Percentiles rank a stretch among this genome's conserved stretches.
Evolutionary conservation across 140 eudicot species (phyloP).

Genomic region (Erigeron philadelphicus): DNA sequence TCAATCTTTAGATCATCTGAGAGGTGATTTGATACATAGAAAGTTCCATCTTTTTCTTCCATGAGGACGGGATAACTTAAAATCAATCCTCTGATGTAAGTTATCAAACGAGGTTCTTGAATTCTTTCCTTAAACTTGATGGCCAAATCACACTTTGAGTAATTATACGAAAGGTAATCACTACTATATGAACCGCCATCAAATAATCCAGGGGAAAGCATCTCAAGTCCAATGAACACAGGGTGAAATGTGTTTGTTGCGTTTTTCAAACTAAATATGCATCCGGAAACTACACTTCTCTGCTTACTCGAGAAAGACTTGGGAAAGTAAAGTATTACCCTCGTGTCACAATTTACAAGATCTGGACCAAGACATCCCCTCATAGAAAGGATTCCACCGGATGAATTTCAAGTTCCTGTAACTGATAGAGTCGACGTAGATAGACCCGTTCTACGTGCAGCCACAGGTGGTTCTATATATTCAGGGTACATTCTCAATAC

Average conservation of each 20-base stretch:
- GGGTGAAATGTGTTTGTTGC: constrained; percentile 11
- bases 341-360: constrained; percentile 24
- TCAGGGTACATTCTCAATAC: constrained; percentile 31
- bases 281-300: constrained; percentile 34
- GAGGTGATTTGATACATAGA: background rate
- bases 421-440: constrained; percentile 33
- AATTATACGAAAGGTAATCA: constrained; percentile 32
- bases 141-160: constrained; percentile 27
- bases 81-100: constrained; percentile 19
- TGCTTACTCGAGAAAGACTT: constrained; percentile 34
- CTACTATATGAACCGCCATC: constrained; percentile 13
- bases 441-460: constrained; percentile 34
- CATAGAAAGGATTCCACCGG: constrained; percentile 35
- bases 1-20: constrained; percentile 16
- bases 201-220: constrained; percentile 12
- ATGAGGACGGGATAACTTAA: constrained; percentile 17
- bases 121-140: constrained; percentile 28
- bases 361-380: constrained; percentile 32
- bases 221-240: constrained; percentile 22
- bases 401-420: constrained; percentile 38
- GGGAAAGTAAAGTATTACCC: constrained; percentile 31
- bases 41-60: constrained; percentile 11
- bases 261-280: constrained; percentile 27
- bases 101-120: constrained; percentile 19
- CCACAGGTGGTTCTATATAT: constrained; percentile 13